Evolutionary conservation across 75 land plant genomes (phyloP).

Genomic region (Cupressus sempervirens): DNA sequence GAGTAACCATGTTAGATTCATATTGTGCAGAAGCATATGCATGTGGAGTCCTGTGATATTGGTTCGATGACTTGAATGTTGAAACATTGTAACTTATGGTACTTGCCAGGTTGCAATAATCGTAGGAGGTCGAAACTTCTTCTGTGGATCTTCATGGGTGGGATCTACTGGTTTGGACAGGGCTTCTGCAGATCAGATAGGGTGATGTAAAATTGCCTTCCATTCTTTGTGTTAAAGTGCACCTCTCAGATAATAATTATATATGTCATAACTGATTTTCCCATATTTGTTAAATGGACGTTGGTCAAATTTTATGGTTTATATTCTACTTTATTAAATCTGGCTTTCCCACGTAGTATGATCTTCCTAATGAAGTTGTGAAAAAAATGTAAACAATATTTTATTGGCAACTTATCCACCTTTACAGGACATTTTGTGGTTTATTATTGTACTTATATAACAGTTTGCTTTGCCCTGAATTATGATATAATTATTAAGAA

Average conservation of each 20-base stretch:
- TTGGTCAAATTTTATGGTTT: background rate
- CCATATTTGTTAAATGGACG: background rate
- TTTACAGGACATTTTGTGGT: too few species aligned
- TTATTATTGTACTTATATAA: too few species aligned
- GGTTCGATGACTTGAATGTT: background rate
- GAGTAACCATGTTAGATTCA: constrained; percentile 1
- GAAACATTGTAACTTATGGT: background rate
- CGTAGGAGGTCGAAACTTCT: constrained; percentile 78
- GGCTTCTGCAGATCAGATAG: constrained; percentile 63
- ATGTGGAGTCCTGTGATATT: background rate
- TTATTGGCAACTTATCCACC: background rate
- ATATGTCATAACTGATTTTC: background rate
- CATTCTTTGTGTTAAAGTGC: too few species aligned
- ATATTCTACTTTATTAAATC: background rate
- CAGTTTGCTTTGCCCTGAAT: too few species aligned
- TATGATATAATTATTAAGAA: too few species aligned
- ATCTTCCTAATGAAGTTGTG: background rate
- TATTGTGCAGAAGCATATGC: background rate
- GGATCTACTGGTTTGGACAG: constrained; percentile 58
- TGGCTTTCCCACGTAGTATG: too few species aligned
- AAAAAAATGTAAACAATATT: background rate
- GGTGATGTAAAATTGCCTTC: constrained; percentile 37
- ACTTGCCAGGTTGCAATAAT: constrained; percentile 66
- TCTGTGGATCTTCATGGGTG: constrained; percentile 77
- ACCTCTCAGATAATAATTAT: background rate